These are phyloP conservation scores for Gomphus sp. DNA, from an alignment of 1,284 basidiomycete species.

Conservation along the genomic window DNA sequence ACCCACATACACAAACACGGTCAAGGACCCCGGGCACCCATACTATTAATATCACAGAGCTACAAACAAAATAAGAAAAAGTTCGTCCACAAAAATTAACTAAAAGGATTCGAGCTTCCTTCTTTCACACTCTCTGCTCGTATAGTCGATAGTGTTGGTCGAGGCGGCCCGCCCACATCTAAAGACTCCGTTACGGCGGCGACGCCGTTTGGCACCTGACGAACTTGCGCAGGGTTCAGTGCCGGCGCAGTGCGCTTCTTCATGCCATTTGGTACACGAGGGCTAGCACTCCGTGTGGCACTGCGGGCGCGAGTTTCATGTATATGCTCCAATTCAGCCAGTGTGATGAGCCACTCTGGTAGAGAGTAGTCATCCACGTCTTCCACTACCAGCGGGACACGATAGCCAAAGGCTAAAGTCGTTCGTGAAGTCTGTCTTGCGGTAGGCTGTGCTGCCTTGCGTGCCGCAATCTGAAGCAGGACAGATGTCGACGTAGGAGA, in stretches of 20 bases:
- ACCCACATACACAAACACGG: not conserved
- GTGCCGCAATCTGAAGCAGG: slow-evolving; percentile 42
- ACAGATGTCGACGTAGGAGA: slow-evolving; percentile 22
- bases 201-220: not conserved
- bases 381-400: slow-evolving; percentile 37
- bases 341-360: slow-evolving; percentile 30
- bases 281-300: slow-evolving; percentile 4
- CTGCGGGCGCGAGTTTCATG: not conserved
- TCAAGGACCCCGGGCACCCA: not conserved
- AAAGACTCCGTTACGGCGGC: not conserved
- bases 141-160: not conserved
- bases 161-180: not conserved
- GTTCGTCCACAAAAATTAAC: not conserved
- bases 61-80: slow-evolving; percentile 4
- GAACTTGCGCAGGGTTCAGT: not conserved
- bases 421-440: slow-evolving; percentile 44
- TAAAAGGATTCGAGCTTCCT: not conserved
- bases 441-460: slow-evolving; percentile 32
- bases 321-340: not conserved
- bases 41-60: not conserved
- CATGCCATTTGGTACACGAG: not conserved
- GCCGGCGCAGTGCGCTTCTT: not conserved
- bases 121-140: not conserved
- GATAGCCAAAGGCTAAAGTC: slow-evolving; percentile 46
- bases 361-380: slow-evolving; percentile 38